Conservation (phyloP, 768 basidiomycete species). For the Pulveroboletus frians region DNA sequence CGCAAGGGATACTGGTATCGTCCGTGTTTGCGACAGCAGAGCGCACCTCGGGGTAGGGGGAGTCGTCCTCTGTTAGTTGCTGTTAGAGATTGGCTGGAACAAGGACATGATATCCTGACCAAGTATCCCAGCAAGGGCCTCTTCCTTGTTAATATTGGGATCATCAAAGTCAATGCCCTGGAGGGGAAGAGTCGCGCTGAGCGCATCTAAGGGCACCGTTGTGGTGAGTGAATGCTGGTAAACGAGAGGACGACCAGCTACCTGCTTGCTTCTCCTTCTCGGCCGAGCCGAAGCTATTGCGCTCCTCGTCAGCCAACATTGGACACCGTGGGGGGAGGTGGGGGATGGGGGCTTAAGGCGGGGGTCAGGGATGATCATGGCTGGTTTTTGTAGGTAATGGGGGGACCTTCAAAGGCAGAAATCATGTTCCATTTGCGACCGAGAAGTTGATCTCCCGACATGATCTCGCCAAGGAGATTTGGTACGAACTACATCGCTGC, state of each 20-base stretch:
- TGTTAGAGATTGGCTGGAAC: conserved; percentile 15
- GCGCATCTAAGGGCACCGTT: background rate
- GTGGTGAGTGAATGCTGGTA: background rate
- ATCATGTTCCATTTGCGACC: background rate
- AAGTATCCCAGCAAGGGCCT: conserved; percentile 23
- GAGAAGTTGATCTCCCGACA: background rate
- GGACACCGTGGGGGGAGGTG: background rate
- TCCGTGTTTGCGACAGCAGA: conserved; percentile 73
- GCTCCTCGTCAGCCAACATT: conserved; percentile 22
- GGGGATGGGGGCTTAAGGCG: background rate
- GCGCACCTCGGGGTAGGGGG: conserved; percentile 80
- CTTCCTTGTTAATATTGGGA: conserved; percentile 33
- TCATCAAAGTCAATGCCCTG: conserved; percentile 35
- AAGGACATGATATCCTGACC: conserved; percentile 12
- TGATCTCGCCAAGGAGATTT: background rate
- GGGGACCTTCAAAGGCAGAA: background rate
- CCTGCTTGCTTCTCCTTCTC: conserved; percentile 25
- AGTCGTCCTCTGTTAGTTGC: conserved; percentile 52
- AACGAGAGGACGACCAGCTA: background rate
- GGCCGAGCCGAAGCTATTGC: conserved; percentile 13
- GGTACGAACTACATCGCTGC: too few relatives aligned
- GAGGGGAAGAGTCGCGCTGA: conserved; percentile 3
- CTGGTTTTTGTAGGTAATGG: conserved; percentile 13
- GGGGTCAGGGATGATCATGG: background rate
- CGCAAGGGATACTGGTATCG: conserved; percentile 58